Base-by-base conservation (phyloP, 163 green algal species). In the Scenedesmus sp. region DNA sequence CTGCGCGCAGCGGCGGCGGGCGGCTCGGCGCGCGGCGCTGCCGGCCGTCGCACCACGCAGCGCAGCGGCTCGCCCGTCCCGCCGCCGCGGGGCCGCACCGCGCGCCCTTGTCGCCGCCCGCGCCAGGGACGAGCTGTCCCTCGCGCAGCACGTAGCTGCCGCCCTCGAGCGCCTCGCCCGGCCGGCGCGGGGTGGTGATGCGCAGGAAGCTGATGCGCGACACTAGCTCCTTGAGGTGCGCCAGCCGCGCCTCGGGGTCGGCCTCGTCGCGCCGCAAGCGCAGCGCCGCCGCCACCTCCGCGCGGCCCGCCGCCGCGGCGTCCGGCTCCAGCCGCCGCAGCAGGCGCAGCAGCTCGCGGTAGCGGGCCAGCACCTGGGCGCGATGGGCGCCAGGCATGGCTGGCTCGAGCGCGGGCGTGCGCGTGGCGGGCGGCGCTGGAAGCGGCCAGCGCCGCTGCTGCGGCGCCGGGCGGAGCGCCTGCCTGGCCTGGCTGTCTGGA, bases 191-290 rank as follows among this genome's bases (percentile, higher is more conserved):
- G 20, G 87, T 92, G 17, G 85, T 85, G 14, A 87, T 89, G 22
- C 84, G 79, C 77, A 92, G 48, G 53, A 90, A 92, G 57, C 82
- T 85, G 48, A 88, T 88, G 29, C 82, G 85, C 15, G 84, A 82
- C 9, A 76, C 82, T 3, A 92, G 65, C 34, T 90, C 70, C 67
- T 90, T 90, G n/a, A 86, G 63, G 42, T 89, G 39, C 6, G 89
- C 75, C 15, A 75, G 63, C 17, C 71, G 69, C n/a, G 70, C 62
- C 3, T 63, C 77, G 22, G 47, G 70, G 33, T 89, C 81, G 1
- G 31, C 34, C 51, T 88, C 86, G 4, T n/a, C 20, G 1, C 18
- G 14, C 11, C 83, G 77, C 45, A 70, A 31, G 28, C 70, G 53
- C 24, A 89, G 63, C 5, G 60, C 67, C 2, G 42, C 18, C 24